Percentiles rank a stretch among this genome's conserved stretches.
Evolutionary conservation across 148 eudicot genomes (phyloP).

Genomic region (Chenopodium formosanum): DNA sequence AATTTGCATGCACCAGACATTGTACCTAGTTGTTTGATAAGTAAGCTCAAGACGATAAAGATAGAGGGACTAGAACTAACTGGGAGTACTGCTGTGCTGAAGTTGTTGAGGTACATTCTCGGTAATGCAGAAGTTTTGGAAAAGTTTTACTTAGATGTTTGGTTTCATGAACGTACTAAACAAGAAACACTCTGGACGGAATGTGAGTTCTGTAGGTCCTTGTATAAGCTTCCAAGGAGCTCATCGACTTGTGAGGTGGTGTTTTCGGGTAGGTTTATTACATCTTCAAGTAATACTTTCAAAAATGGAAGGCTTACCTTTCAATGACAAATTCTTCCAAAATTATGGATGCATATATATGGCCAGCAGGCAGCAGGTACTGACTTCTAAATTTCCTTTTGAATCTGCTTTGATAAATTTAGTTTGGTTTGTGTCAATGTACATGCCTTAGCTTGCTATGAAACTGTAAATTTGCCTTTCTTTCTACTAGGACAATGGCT

Average conservation of each 20-base stretch:
- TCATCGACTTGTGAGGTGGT: not conserved
- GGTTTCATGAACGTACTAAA: too few relatives aligned
- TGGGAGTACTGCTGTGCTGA: not conserved
- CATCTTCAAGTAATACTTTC: not conserved
- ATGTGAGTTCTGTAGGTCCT: not conserved
- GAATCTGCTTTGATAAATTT: too few relatives aligned
- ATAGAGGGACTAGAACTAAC: not conserved
- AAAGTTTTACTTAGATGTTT: not conserved
- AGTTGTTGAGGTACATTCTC: not conserved
- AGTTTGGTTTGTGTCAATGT: too few relatives aligned
- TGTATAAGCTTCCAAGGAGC: not conserved
- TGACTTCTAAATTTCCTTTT: too few relatives aligned
- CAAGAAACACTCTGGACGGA: not conserved
- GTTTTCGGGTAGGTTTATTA: not conserved
- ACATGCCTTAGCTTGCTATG: too few relatives aligned
- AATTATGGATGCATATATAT: too few relatives aligned
- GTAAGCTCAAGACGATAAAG: not conserved
- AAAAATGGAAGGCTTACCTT: not conserved
- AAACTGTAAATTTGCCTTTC: too few relatives aligned
- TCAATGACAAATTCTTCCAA: too few relatives aligned
- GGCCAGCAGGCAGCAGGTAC: too few relatives aligned
- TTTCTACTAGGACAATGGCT: too few relatives aligned
- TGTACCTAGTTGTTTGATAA: conserved; percentile 7
- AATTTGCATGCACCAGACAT: not conserved
- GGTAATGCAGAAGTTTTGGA: not conserved